These are phyloP conservation scores for Solanum peruvianum DNA, from an alignment of 257 asterid species.

Conservation along the genomic window DNA sequence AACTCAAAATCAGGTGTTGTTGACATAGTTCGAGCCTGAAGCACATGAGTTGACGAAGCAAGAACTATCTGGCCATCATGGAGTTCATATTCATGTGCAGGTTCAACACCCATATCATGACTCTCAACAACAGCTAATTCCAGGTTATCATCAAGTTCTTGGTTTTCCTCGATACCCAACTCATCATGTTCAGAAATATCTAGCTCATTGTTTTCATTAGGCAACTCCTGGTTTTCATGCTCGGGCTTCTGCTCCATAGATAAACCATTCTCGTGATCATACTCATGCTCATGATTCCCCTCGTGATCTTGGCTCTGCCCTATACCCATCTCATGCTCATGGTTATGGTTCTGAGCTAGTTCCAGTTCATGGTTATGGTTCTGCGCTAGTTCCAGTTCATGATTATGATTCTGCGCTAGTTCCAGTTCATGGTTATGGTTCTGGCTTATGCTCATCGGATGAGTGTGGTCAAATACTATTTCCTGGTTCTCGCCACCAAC, in stretches of 20 bases:
- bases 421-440: slow-evolving; percentile 33
- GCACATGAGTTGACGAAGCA: slow-evolving; percentile 47
- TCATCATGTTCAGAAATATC: slow-evolving; percentile 52
- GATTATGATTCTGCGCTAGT: slow-evolving; percentile 26
- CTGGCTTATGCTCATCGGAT: slow-evolving; percentile 30
- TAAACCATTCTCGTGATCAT: slow-evolving; percentile 41
- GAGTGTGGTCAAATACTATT: slow-evolving; percentile 37
- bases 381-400: slow-evolving; percentile 37
- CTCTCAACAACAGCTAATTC: slow-evolving; percentile 57
- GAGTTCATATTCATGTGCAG: slow-evolving; percentile 36
- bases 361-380: slow-evolving; percentile 28
- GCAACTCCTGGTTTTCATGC: slow-evolving; percentile 32
- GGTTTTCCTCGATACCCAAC: slow-evolving; percentile 36
- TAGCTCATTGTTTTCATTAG: slow-evolving; percentile 36
- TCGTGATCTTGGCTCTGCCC: slow-evolving; percentile 29
- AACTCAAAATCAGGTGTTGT: slow-evolving; percentile 53
- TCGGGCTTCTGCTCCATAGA: slow-evolving; percentile 52
- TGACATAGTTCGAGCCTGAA: slow-evolving; percentile 65
- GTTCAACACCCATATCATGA: slow-evolving; percentile 45
- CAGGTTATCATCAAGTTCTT: slow-evolving; percentile 63
- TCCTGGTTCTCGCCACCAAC: slow-evolving; percentile 45
- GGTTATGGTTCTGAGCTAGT: slow-evolving; percentile 22
- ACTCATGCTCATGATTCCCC: slow-evolving; percentile 33
- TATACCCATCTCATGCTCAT: slow-evolving; percentile 19
- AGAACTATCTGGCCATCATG: slow-evolving; percentile 37